phyloP scores from a whole-genome alignment of 176 grass and related monocot genomes.

The Triticum urartu region DNA sequence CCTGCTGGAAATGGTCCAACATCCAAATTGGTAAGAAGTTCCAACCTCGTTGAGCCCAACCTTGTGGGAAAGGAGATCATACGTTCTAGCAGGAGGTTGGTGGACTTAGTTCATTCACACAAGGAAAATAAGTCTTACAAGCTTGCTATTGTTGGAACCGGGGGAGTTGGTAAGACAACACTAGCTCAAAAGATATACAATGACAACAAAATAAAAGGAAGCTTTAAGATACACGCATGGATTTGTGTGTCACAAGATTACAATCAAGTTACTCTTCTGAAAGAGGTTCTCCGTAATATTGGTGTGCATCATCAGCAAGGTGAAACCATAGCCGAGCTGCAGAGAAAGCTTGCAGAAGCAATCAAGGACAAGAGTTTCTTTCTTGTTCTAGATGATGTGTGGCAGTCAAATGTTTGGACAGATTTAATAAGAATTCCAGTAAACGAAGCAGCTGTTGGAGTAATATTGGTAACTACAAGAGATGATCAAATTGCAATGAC shows the following conservation, averaged over 20 bases:
- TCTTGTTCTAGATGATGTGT: slow-evolving; percentile 48
- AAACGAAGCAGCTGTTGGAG: neutral
- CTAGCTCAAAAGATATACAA: slow-evolving; percentile 42
- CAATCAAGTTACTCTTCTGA: neutral
- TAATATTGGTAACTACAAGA: slow-evolving; percentile 36
- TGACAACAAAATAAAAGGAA: neutral
- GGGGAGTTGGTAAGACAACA: slow-evolving; percentile 51
- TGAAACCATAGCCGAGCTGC: slow-evolving; percentile 23
- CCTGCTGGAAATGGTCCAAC: neutral
- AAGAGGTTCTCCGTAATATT: neutral
- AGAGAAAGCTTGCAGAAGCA: neutral
- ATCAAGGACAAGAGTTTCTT: slow-evolving; percentile 25
- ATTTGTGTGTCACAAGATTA: slow-evolving; percentile 31
- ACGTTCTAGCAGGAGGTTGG: neutral
- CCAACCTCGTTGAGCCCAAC: slow-evolving; percentile 20
- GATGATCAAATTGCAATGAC: neutral
- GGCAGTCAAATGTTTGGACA: slow-evolving; percentile 14
- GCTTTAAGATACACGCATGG: slow-evolving; percentile 20
- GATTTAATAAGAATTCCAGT: slow-evolving; percentile 18
- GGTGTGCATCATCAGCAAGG: neutral
- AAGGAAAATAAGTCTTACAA: slow-evolving; percentile 1
- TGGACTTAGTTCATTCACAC: neutral
- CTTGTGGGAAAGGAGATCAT: slow-evolving; percentile 25
- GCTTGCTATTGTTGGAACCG: slow-evolving; percentile 21
- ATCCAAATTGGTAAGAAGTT: neutral